Evolutionary conservation across 305 asterid genomes (phyloP).

Genomic region (Solanum hybrid): DNA sequence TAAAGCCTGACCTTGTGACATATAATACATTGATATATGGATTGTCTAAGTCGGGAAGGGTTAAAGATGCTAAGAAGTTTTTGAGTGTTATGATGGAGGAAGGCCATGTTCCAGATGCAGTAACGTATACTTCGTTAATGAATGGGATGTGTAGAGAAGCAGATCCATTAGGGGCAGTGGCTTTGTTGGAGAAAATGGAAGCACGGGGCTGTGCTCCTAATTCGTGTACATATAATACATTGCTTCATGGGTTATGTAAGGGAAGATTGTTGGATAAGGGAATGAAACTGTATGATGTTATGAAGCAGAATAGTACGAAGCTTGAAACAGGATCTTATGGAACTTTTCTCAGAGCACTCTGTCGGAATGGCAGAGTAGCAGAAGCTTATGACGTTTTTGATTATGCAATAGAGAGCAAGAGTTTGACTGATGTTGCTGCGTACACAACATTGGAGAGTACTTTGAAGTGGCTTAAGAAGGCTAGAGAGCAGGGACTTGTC

Average conservation of each 20-base stretch:
- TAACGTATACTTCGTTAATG: constrained; percentile 88
- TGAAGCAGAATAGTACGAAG: constrained; percentile 49
- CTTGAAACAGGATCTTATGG: constrained; percentile 82
- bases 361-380: constrained; percentile 75
- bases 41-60: constrained; percentile 67
- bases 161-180: constrained; percentile 59
- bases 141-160: constrained; percentile 92
- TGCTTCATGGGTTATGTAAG: constrained; percentile 86
- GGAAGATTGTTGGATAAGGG: constrained; percentile 61
- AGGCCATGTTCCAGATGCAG: constrained; percentile 70
- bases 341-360: constrained; percentile 57
- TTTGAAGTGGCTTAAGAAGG: constrained; percentile 74
- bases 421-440: constrained; percentile 66
- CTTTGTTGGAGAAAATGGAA: constrained; percentile 73
- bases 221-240: constrained; percentile 73
- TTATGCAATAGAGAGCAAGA: constrained; percentile 82
- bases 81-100: constrained; percentile 52
- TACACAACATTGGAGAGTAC: constrained; percentile 70
- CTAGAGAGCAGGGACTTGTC: constrained; percentile 64
- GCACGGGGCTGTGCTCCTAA: constrained; percentile 62
- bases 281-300: constrained; percentile 52
- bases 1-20: constrained; percentile 71
- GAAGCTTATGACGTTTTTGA: constrained; percentile 84
- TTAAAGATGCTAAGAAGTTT: constrained; percentile 67
- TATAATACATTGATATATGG: constrained; percentile 79